Base-by-base conservation (phyloP, 2,329 filamentous ascomycete species). In the Lecanicillium sp. region DNA sequence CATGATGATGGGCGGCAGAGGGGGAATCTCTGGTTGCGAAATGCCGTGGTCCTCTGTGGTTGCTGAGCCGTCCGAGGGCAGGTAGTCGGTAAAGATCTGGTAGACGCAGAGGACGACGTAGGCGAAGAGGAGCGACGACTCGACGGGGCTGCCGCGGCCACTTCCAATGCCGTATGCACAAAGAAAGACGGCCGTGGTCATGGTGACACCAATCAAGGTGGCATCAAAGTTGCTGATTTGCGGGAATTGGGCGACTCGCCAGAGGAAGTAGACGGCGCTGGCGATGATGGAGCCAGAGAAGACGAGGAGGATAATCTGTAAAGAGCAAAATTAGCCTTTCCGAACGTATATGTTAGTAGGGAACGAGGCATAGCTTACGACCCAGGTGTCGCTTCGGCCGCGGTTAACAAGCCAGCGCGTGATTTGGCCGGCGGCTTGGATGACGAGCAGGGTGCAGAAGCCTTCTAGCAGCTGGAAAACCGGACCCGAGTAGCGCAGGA, bases 51-150 rank as follows among this genome's bases (percentile, higher is more conserved):
- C 63, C 33, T 71, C 71, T 4, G 70, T 62, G 3, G 68, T 64
- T 20, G 78, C 72, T 22, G 72, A 67, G 19, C 73, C 68, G n/a
- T 74, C 78, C 4, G 85, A 89, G 3, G 92, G 88, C 49, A 90
- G 78, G 63, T 96, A 96, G 63, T 98, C 92, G 52, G 92, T 98
- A 62, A 96, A 96, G 60, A 96, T 96, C 62, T 98, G 92, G 65
- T 96, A 98, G 55, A 96, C 85, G 67, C 90, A 96, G 45, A 98
- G 80, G n/a, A 95, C 92, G 44, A 95, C 79, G 62, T 98, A 98
- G 53, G 92, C 90, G 46, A 98, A 96, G 42, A 98, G 74, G 9
- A 98, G 70, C 16, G 90, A 95, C 49, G 87, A 94, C 63, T 98
- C 90, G 39, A 96, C 85, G 3, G 90, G 87, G 53, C 95, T 98